A percentile compares a stretch with the other conserved stretches of the same genome.
Evolutionary conservation across 116 monocot genomes (phyloP).

Genomic region (Cymodocea nodosa): DNA sequence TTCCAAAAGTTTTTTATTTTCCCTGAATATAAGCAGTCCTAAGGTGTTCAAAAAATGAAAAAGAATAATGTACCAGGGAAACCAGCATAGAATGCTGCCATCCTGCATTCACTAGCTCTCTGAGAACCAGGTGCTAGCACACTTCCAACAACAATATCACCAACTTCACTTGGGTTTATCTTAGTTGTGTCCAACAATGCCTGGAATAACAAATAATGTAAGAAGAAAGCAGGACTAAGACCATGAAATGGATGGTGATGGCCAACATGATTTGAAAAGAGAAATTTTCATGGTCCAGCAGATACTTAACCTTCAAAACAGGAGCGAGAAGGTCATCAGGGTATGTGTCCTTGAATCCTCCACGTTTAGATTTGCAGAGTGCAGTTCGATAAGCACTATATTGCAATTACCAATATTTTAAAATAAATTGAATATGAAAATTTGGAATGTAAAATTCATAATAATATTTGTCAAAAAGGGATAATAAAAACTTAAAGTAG

Average conservation of each 20-base stretch:
- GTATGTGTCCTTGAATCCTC: slow-evolving; percentile 77
- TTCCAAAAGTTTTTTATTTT: not conserved
- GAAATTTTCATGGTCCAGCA: too few species aligned
- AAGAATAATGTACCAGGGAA: not conserved
- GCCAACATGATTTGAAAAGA: too few species aligned
- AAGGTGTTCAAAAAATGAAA: not conserved
- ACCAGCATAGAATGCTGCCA: slow-evolving; percentile 95
- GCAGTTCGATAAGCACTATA: slow-evolving; percentile 81
- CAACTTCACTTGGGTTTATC: slow-evolving; percentile 77
- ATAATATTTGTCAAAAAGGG: too few species aligned
- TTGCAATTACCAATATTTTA: too few species aligned
- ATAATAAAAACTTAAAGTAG: too few species aligned
- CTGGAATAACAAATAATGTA: slow-evolving; percentile 15
- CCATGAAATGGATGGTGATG: too few species aligned
- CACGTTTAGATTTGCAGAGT: slow-evolving; percentile 81
- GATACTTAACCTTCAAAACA: slow-evolving; percentile 2
- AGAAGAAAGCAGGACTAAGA: not conserved
- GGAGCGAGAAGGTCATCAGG: slow-evolving; percentile 41
- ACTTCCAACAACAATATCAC: slow-evolving; percentile 96
- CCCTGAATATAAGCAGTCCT: not conserved
- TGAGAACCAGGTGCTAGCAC: slow-evolving; percentile 80
- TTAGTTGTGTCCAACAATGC: slow-evolving; percentile 76
- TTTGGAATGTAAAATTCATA: too few species aligned
- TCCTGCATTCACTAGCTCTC: slow-evolving; percentile 89
- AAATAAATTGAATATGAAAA: too few species aligned